Conservation (phyloP, 2,329 filamentous ascomycete genomes). For the Verticillium alfalfae region DNA sequence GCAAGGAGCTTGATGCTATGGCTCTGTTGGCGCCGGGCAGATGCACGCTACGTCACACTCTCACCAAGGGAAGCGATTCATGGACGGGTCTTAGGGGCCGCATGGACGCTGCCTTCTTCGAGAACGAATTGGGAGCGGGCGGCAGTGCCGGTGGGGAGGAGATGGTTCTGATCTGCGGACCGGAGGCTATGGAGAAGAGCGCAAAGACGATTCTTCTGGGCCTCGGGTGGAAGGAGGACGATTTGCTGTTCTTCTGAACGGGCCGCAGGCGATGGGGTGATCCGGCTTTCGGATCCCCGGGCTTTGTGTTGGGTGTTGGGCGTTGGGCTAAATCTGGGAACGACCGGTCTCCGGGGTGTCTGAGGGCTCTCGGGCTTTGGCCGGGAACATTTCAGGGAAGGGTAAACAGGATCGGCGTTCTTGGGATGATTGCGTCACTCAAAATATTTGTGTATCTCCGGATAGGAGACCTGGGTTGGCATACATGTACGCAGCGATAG, state of each 20-base stretch:
- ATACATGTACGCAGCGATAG: not conserved
- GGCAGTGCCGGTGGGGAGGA: slow-evolving; percentile 33
- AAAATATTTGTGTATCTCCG: not conserved
- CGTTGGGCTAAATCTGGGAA: not conserved
- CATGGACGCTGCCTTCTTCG: slow-evolving; percentile 58
- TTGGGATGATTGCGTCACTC: not conserved
- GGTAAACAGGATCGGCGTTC: not conserved
- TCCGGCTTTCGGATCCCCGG: not conserved
- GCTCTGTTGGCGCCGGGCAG: slow-evolving; percentile 44
- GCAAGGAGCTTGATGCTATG: slow-evolving; percentile 63
- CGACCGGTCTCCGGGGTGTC: not conserved
- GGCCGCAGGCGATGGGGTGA: not conserved
- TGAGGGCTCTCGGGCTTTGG: not conserved
- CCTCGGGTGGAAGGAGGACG: slow-evolving; percentile 66
- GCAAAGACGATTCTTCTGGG: slow-evolving; percentile 45
- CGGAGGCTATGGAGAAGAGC: slow-evolving; percentile 66
- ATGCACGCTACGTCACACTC: slow-evolving; percentile 62
- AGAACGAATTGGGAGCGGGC: slow-evolving; percentile 47
- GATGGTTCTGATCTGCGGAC: slow-evolving; percentile 76
- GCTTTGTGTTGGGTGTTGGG: not conserved
- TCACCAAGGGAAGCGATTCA: slow-evolving; percentile 55
- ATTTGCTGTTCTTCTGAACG: slow-evolving; percentile 68
- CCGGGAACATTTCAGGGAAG: not conserved
- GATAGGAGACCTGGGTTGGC: not conserved
- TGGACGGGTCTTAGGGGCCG: slow-evolving; percentile 68